These are phyloP conservation scores for Tripidium arundinaceum DNA, from an alignment of 202 grass and related monocot genomes.

Conservation along the genomic window DNA sequence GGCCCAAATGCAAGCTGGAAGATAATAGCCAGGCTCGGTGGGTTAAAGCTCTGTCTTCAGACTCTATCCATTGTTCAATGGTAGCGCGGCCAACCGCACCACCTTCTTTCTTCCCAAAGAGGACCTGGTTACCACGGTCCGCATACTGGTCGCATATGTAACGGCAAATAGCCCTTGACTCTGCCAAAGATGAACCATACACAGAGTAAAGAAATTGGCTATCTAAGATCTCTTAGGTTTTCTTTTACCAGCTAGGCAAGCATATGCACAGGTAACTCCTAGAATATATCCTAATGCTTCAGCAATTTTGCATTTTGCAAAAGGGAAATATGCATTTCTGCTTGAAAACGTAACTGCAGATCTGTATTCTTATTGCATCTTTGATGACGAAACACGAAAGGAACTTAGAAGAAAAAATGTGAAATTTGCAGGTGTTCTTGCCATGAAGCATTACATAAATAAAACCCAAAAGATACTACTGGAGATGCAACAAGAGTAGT, in stretches of 20 bases:
- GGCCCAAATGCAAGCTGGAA: slow-evolving; percentile 85
- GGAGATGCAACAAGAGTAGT: background rate
- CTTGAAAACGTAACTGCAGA: no score
- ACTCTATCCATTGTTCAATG: slow-evolving; percentile 79
- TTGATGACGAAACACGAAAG: background rate
- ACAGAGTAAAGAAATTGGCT: slow-evolving; percentile 12
- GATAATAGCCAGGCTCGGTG: slow-evolving; percentile 56
- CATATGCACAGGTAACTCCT: background rate
- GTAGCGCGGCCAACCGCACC: slow-evolving; percentile 47
- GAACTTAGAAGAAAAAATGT: background rate
- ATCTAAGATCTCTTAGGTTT: background rate
- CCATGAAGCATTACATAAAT: background rate
- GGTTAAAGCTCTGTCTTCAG: slow-evolving; percentile 68
- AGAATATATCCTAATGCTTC: background rate
- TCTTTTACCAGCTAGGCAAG: background rate
- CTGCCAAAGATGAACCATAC: slow-evolving; percentile 42
- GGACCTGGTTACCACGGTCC: slow-evolving; percentile 50
- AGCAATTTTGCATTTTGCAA: background rate
- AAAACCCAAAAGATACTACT: background rate
- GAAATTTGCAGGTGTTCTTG: background rate
- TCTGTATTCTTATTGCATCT: background rate
- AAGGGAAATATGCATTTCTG: background rate
- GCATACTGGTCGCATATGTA: slow-evolving; percentile 73
- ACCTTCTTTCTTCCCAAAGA: slow-evolving; percentile 52
- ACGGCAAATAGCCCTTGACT: slow-evolving; percentile 77